Evolutionary conservation across 2,329 filamentous ascomycete genomes (phyloP), one percentile per base, ranked within the genome.

Genomic region (Colletotrichum coccodes): DNA sequence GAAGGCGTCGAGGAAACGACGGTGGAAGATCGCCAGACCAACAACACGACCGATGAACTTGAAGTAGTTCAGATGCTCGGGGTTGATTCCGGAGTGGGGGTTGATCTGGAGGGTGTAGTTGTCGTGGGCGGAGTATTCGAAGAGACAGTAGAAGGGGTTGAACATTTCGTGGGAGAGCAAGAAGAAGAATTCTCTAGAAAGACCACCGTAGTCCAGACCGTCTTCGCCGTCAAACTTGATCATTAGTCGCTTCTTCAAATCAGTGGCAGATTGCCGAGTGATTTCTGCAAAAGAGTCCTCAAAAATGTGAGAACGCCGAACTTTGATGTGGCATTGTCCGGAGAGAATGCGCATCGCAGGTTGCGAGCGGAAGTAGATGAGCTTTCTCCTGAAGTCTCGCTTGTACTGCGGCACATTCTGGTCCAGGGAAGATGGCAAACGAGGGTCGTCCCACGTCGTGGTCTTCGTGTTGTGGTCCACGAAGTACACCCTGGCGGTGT

Each of bases 91-190:
- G 23, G 96, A 99, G 81, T 99, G 96, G 52, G 96, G 96, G 84
- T 99, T 99, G 85, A 99, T 99, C 83, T 99, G 96, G 63, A 99
- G 92, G 34, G 96, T 99, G 84, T 99, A 99, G 84, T 99, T 99
- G 89, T 99, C 96, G 85, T 99, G 96, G 44, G 96, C 96, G 30
- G 96, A 98, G 82, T 99, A 99, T 83, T 99, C 96, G 85, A 99
- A 99, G 61, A 99, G 87, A 80, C 96, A 99, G 85, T 99, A 99
- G 84, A 99, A 99, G 36, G 96, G 96, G 81, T 99, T 99, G 85
- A 99, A 99, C 96, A 99, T 99, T 85, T 99, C 96, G 83, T 99
- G 96, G 18, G 95, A 98, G 63, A 99, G 89, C 46, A 99, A 86
- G 90, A 99, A 99, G 87, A 99, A 99, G 86, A 99, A 99, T 82